Evolutionary conservation across 306 rosid species (phyloP).

Genomic region (Cucumis melo): DNA sequence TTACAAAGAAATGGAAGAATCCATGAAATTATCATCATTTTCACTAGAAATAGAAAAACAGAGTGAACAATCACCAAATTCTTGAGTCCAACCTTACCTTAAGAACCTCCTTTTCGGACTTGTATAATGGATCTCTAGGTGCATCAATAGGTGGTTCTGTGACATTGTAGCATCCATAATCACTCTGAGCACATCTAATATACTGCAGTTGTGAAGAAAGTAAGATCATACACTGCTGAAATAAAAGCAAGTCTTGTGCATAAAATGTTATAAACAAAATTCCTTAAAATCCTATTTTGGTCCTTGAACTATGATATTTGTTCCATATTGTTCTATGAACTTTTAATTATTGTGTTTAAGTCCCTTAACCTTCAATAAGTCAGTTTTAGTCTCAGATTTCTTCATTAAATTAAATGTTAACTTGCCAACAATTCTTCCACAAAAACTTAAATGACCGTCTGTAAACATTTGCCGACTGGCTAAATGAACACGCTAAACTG

Average conservation of each 20-base stretch:
- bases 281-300: not conserved
- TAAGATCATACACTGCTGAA: not conserved
- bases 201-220: constrained; percentile 33
- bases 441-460: not conserved
- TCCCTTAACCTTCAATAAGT: not conserved
- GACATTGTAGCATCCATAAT: constrained; percentile 64
- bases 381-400: not conserved
- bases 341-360: not conserved
- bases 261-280: not conserved
- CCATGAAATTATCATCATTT: not conserved
- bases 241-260: not conserved
- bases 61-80: not conserved
- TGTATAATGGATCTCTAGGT: constrained; percentile 83
- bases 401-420: not conserved
- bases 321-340: not conserved
- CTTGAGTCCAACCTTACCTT: constrained; percentile 36
- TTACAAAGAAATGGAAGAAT: not conserved
- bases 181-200: constrained; percentile 82
- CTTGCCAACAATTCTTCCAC: not conserved
- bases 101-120: constrained; percentile 52
- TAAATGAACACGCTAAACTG: not conserved
- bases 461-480: not conserved
- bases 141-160: constrained; percentile 95
- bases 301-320: not conserved
- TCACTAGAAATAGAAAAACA: not conserved